Percentiles rank a stretch among this genome's conserved stretches.
These are phyloP conservation scores for Podospora fimiseda DNA, from an alignment of 495 filamentous ascomycete genomes.

Conservation along the genomic window DNA sequence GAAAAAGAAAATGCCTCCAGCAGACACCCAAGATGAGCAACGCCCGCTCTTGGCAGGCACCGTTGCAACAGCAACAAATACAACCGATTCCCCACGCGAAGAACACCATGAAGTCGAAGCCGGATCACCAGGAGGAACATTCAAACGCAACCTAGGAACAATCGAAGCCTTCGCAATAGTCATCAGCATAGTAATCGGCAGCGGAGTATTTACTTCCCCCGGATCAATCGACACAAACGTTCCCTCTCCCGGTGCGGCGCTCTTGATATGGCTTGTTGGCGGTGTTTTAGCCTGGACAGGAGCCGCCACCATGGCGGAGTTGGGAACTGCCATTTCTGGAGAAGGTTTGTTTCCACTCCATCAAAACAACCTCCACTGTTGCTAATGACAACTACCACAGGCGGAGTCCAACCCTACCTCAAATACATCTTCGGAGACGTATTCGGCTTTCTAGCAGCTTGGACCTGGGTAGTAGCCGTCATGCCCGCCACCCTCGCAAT, in stretches of 20 bases:
- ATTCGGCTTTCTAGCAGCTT: slow-evolving; percentile 48
- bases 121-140: slow-evolving; percentile 22
- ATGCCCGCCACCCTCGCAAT: slow-evolving; percentile 54
- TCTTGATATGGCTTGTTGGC: slow-evolving; percentile 48
- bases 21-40: background rate
- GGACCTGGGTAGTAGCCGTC: slow-evolving; percentile 53
- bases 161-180: slow-evolving; percentile 50
- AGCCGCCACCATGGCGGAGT: slow-evolving; percentile 47
- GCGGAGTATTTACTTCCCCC: slow-evolving; percentile 51
- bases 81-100: background rate
- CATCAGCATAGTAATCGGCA: slow-evolving; percentile 51
- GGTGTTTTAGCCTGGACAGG: slow-evolving; percentile 53
- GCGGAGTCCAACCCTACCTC: slow-evolving; percentile 50
- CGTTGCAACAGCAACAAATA: no score
- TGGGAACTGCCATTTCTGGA: slow-evolving; percentile 47
- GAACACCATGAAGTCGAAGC: background rate
- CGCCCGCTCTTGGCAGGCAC: background rate
- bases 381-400: slow-evolving; percentile 12
- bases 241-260: slow-evolving; percentile 45
- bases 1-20: background rate
- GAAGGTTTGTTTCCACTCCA: slow-evolving; percentile 9
- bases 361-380: background rate
- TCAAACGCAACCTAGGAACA: slow-evolving; percentile 42
- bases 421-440: slow-evolving; percentile 50
- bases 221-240: slow-evolving; percentile 51